Base-by-base conservation (phyloP, 1,139 yeast species). In the Meyerozyma elateridarum region DNA sequence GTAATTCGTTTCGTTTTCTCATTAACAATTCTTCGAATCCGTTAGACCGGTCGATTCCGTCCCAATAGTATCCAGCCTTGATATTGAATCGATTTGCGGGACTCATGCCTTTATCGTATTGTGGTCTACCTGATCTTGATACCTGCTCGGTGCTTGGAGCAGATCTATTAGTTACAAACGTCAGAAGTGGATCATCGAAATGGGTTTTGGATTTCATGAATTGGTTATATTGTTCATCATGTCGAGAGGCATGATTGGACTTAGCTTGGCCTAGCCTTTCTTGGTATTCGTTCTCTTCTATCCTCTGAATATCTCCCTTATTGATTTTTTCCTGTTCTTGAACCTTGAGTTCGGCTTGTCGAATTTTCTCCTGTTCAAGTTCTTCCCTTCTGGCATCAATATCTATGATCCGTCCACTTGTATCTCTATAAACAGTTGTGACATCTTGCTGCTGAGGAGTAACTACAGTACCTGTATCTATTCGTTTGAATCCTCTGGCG, bases 41-140 rank as follows among this genome's bases (percentile, higher is more conserved):
- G 51, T 82, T 89, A 0, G 94, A 76, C 38, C 97, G 62, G 54
- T 87, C 93, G 1, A 88, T 79, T 0, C 97, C 97, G 52, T 89
- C 97, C 97, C 97, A 89, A 36, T 85, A 64, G 42, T 67, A 64
- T 0, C 97, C 96, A 0, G 96, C 95, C 5, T 61, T 60, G 13
- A 89, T 79, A 4, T 72, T 72, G 55, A 85, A 89, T 39, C 97
- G 56, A 49, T 89, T 89, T 16, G 74, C 74, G 0, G 85, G 76
- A 35, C 59, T 74, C 0, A 66, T 46, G 0, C 84, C 77, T 13
- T 66, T 61, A 40, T 69, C 79, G 16, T 64, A 63, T 2, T 37
- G 35, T 8, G 54, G 51, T 14, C 46, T 39, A 3, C 56, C 54
- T 2, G 51, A 9, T 43, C 13, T 32, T 21, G 5, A 45, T 5